Evolutionary conservation across 257 asterid genomes (phyloP), one percentile per base, ranked within the genome.

Genomic region (Cynanchum wilfordii): DNA sequence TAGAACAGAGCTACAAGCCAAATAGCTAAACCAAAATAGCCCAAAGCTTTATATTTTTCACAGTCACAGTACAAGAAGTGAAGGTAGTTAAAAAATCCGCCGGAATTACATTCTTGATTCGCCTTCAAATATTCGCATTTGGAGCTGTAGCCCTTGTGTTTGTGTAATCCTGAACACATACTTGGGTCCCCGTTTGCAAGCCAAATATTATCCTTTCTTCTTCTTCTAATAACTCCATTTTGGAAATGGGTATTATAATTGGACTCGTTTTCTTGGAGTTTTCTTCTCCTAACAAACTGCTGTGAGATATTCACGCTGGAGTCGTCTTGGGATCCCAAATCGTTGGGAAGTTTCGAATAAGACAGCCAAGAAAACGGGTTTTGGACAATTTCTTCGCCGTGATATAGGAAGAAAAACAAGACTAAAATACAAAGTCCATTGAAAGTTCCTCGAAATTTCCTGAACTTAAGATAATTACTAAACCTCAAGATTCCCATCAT

Each of bases 1-100:
- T 89, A 92, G 77, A 92, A 89, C 80, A 92, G 69, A 58, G 87
- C 74, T 9, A 88, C 59, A 80, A 90, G 69, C 98, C 98, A 92
- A 68, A 90, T 58, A 0, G 73, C 84, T 16, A 89, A 75, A 50
- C 78, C 84, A 0, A 82, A 10, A 79, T 84, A 89, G 3, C 95
- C 88, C 77, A 88, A 70, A 40, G 79, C 75, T 69, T 78, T 59
- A 60, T 79, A 70, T 2, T 76, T 81, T 49, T 68, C 68, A 47
- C 93, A 88, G 44, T 75, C 86, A 55, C 97, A 91, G 90, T 88
- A 91, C 69, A 89, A 89, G 75, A 91, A 91, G 29, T 36, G 17
- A 38, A 91, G 49, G 80, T 91, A 91, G 72, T 87, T 79, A 58
- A 92, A 72, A 83, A 77, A 74, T 8, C 96, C 96, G 1, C 88